A percentile compares a stretch with the other conserved stretches of the same genome.
These are phyloP conservation scores for Vachellia collinsii DNA, from an alignment of 306 rosid genomes.

Conservation along the genomic window DNA sequence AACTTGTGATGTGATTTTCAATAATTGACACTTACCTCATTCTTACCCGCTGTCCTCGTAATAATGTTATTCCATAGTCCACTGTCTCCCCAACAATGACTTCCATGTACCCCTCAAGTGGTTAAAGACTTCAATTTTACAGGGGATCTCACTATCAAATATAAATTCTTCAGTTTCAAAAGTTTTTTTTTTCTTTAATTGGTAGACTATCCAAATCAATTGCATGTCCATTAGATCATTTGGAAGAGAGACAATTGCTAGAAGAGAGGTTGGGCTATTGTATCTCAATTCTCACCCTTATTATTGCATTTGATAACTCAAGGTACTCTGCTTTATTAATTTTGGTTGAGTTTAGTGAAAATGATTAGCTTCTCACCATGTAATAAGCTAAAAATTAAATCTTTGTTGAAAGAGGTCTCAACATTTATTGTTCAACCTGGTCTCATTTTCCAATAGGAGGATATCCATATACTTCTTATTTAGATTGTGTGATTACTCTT, in stretches of 20 bases:
- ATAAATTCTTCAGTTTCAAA: background rate
- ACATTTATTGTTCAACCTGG: too few species aligned
- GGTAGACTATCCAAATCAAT: too few species aligned
- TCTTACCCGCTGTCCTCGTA: background rate
- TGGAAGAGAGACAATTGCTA: too few species aligned
- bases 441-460: too few species aligned
- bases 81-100: background rate
- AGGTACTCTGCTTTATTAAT: background rate
- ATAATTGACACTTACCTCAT: background rate
- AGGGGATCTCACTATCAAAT: background rate
- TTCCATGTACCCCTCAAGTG: background rate
- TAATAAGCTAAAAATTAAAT: too few species aligned
- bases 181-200: background rate
- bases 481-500: too few species aligned
- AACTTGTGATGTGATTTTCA: background rate
- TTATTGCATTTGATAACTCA: too few species aligned
- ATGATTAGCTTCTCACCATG: too few species aligned
- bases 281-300: background rate
- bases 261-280: background rate
- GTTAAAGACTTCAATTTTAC: too few species aligned
- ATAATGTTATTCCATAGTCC: background rate
- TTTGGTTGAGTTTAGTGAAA: too few species aligned
- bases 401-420: too few species aligned
- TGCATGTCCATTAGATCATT: background rate
- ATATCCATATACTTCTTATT: too few species aligned